Percentiles rank a stretch among this genome's conserved stretches.
phyloP scores from a whole-genome alignment of 768 basidiomycete species.

The Rhizopogon rudus region DNA sequence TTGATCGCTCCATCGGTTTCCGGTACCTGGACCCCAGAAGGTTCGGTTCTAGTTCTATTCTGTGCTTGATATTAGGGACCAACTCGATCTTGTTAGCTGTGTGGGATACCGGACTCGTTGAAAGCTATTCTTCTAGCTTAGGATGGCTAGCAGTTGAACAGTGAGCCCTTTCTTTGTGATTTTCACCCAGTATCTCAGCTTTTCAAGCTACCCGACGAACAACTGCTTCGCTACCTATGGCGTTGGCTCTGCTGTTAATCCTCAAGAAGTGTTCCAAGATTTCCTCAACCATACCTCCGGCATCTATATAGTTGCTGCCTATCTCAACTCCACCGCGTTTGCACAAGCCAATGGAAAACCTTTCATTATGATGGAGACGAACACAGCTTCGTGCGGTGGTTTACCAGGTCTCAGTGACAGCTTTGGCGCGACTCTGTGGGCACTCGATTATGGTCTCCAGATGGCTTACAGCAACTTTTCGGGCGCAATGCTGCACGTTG shows the following conservation, averaged over 20 bases:
- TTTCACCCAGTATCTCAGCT: constrained; percentile 7
- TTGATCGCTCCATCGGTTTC: constrained; percentile 28
- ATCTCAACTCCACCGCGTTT: constrained; percentile 28
- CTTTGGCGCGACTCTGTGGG: constrained; percentile 50
- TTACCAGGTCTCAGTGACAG: constrained; percentile 46
- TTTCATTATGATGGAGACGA: constrained; percentile 51
- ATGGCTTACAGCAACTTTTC: constrained; percentile 47
- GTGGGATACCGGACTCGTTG: constrained; percentile 27
- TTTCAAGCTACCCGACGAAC: constrained; percentile 32
- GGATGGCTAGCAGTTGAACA: constrained; percentile 37
- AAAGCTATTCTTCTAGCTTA: constrained; percentile 24
- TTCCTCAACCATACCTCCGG: constrained; percentile 42
- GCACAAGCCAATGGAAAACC: constrained; percentile 32
- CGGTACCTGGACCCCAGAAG: constrained; percentile 26
- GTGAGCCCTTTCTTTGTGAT: constrained; percentile 13
- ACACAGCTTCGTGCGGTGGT: constrained; percentile 51
- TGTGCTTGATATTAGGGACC: not conserved
- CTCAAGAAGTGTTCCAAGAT: constrained; percentile 35
- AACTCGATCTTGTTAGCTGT: constrained; percentile 9
- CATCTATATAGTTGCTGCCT: constrained; percentile 28
- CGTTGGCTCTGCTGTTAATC: constrained; percentile 20
- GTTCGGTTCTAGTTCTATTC: not conserved
- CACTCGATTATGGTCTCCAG: constrained; percentile 42
- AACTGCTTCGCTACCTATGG: constrained; percentile 24
- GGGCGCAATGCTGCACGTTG: constrained; percentile 41